Percentiles rank a stretch among this genome's conserved stretches.
Conservation (phyloP, 805 yeast genomes). For the Isabelozyma rhagii region DNA sequence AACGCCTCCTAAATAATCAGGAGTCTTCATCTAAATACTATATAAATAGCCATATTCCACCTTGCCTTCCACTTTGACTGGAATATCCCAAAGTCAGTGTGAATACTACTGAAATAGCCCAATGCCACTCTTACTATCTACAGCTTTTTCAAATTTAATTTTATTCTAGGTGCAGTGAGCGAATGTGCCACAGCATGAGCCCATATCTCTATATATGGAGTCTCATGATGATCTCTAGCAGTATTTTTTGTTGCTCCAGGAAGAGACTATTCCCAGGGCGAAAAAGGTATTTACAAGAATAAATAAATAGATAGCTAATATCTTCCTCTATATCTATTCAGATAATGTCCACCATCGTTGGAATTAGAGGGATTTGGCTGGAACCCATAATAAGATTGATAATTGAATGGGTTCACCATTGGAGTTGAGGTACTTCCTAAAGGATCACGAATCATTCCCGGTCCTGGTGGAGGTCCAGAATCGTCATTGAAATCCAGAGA, state of each 20-base stretch:
- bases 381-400: constrained; percentile 2
- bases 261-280: not conserved
- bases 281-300: not conserved
- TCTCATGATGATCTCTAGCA: no score
- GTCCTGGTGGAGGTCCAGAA: not conserved
- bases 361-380: constrained; percentile 1
- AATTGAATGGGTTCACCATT: constrained; percentile 1
- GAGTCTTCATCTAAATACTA: no score
- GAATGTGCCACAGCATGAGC: no score
- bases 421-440: not conserved
- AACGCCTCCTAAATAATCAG: no score
- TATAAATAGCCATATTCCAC: no score
- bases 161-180: no score
- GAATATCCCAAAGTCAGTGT: no score
- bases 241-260: not conserved
- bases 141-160: no score
- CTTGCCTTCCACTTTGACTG: no score
- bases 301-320: not conserved
- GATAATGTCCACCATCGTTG: not conserved
- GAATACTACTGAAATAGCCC: no score
- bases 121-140: no score
- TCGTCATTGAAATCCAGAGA: not conserved
- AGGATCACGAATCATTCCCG: not conserved
- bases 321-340: not conserved
- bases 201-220: no score